Base-by-base conservation (phyloP, 2,329 filamentous ascomycete species). In the Thielaviopsis euricoi region DNA sequence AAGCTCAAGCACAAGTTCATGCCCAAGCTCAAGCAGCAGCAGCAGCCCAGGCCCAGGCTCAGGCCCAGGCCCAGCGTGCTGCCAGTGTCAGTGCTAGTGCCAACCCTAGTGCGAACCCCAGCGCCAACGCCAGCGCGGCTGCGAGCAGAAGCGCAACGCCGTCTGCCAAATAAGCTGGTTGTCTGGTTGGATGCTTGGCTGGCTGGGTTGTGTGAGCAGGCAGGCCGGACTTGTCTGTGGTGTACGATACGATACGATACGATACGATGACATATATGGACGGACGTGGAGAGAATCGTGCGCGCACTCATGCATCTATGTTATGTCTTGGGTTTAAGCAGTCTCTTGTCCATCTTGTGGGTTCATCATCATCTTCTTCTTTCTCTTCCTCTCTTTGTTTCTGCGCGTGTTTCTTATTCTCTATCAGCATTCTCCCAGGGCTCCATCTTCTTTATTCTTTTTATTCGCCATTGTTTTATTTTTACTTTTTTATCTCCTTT, bases 81-180 rank as follows among this genome's bases (percentile, higher is more conserved):
- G 48, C 3, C 17, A 54, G 58, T 43, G 13, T 61, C 59, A 19
- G 56, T 61, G 6, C 62, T 62, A 53, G 61, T 61, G 1, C 61
- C 61, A 10, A 56, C 37, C 5, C 60, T 58, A 52, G 51, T 29
- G 12, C 61, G 59, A 21, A 55, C 55, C 19, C 56, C 57, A n/a
- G 61, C 56, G 1, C 61, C 61, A 10, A 56, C 37, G 7, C 60
- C 60, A 52, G 51, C 40, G 12, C 61, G 59, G 21, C 54, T 56
- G 62, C 69, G 15, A 73, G 71, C 49, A 68, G 69, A 46, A 73
- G 71, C 48, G 71, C 70, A 40, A 73, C 71, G 9, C 70, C 70
- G 19, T 53, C 54, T 33, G 26, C 52, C n/a, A 61, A 57, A 46
- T 55, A 50, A 50, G 29, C 19, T 17, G n/a, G 10, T 51, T 10